A percentile compares a stretch with the other conserved stretches of the same genome.
Conservation (phyloP, 164 flowering plant species). For the Tinospora cordifolia region DNA sequence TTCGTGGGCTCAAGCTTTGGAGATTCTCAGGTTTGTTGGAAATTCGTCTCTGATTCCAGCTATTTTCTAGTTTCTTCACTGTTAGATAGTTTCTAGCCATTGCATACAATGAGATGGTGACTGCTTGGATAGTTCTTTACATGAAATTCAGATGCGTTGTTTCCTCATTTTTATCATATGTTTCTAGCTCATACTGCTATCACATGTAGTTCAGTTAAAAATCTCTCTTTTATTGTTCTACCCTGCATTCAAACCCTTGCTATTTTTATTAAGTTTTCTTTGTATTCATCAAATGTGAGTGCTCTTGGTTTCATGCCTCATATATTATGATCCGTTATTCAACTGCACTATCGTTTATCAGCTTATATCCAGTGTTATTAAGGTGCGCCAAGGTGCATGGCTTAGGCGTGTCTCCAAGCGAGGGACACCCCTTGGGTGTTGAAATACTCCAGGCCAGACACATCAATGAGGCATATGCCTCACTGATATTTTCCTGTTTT, state of each 20-base stretch:
- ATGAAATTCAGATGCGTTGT: neutral
- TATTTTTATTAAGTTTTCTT: too few species aligned
- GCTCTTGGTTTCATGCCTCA: too few species aligned
- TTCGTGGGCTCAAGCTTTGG: slow-evolving; percentile 93
- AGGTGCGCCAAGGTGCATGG: neutral
- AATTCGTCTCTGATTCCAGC: neutral
- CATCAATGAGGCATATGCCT: too few species aligned
- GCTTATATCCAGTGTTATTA: neutral
- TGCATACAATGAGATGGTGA: neutral
- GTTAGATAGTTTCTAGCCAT: neutral
- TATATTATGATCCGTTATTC: too few species aligned
- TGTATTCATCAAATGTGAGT: too few species aligned
- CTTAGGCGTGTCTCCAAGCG: too few species aligned
- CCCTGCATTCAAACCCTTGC: neutral
- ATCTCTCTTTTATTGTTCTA: neutral
- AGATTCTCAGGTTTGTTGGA: slow-evolving; percentile 76
- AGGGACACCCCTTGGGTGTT: too few species aligned
- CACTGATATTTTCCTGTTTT: too few species aligned
- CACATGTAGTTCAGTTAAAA: neutral
- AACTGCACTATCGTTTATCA: too few species aligned
- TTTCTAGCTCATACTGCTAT: neutral
- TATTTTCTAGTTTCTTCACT: neutral
- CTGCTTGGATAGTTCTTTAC: neutral
- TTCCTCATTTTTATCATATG: neutral
- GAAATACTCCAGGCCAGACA: too few species aligned